phyloP scores from a whole-genome alignment of 106 monocot genomes.

The Allium cepa region DNA sequence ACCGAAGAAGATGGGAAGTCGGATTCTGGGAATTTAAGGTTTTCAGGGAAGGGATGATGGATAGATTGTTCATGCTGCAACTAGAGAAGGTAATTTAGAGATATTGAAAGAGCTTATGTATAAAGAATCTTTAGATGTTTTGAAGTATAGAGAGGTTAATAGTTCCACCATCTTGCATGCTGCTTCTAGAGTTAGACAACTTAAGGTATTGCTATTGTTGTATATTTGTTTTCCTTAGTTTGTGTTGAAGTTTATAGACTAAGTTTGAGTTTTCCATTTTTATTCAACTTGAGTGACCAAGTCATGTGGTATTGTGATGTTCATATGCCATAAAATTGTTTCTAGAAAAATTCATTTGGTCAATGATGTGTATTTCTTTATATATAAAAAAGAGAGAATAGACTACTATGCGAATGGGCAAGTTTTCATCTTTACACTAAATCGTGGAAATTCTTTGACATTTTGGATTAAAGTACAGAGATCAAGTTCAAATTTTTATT shows the following conservation, averaged over 20 bases:
- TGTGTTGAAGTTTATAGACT: not conserved
- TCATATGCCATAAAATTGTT: too few species aligned
- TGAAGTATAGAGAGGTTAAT: slow-evolving; percentile 56
- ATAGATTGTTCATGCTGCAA: slow-evolving; percentile 68
- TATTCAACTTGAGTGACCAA: not conserved
- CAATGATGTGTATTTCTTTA: too few species aligned
- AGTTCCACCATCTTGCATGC: slow-evolving; percentile 82
- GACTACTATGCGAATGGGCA: too few species aligned
- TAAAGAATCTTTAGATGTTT: slow-evolving; percentile 16
- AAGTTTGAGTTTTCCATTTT: not conserved
- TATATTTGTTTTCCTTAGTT: not conserved
- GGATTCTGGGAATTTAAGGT: slow-evolving; percentile 4
- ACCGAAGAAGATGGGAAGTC: not conserved
- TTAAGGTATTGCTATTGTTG: slow-evolving; percentile 44
- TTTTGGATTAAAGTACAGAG: too few species aligned
- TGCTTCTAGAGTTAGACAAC: slow-evolving; percentile 67
- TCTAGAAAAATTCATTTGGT: too few species aligned
- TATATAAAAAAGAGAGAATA: too few species aligned
- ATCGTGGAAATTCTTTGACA: too few species aligned
- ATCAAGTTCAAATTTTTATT: too few species aligned
- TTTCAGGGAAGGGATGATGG: slow-evolving; percentile 59
- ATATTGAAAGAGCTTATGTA: slow-evolving; percentile 58
- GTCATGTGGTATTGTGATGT: too few species aligned
- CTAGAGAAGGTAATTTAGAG: slow-evolving; percentile 75
- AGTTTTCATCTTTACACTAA: too few species aligned